phyloP scores from a whole-genome alignment of 2,329 filamentous ascomycete species.

The Neonectria punicea region DNA sequence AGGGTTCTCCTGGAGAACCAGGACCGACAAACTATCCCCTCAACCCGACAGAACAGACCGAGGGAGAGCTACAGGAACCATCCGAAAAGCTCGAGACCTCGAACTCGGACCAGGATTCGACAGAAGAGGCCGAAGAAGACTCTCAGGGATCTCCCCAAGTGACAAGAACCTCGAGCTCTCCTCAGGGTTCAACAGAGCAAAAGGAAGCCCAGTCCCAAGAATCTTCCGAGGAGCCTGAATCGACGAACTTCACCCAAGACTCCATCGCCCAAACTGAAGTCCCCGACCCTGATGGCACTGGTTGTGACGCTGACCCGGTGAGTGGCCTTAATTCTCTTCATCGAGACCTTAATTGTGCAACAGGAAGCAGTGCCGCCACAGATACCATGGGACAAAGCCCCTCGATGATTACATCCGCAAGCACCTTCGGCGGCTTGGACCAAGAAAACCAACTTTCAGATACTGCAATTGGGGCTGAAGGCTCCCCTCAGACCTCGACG shows the following conservation, averaged over 20 bases:
- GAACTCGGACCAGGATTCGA: background rate
- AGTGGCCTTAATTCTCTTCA: background rate
- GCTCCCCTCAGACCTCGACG: background rate
- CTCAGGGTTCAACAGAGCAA: background rate
- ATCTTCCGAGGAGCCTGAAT: background rate
- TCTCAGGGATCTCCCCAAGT: background rate
- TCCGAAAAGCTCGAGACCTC: background rate
- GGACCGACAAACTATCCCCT: background rate
- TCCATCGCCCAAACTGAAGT: background rate
- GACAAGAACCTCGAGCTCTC: background rate
- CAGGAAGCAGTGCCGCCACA: background rate
- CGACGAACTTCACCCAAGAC: background rate
- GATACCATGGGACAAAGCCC: background rate
- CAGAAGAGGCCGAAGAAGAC: background rate
- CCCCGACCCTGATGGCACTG: background rate
- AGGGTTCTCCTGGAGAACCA: background rate
- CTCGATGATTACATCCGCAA: background rate
- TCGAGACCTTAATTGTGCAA: conserved; percentile 9
- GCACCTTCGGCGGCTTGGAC: background rate
- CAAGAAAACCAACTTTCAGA: background rate
- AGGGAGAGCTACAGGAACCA: background rate
- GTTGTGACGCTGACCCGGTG: background rate
- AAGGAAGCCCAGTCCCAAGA: background rate
- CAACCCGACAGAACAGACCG: background rate
- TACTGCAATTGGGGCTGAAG: background rate